Base-by-base conservation (phyloP, 2,329 filamentous ascomycete genomes). In the Tolypocladium tundrense region DNA sequence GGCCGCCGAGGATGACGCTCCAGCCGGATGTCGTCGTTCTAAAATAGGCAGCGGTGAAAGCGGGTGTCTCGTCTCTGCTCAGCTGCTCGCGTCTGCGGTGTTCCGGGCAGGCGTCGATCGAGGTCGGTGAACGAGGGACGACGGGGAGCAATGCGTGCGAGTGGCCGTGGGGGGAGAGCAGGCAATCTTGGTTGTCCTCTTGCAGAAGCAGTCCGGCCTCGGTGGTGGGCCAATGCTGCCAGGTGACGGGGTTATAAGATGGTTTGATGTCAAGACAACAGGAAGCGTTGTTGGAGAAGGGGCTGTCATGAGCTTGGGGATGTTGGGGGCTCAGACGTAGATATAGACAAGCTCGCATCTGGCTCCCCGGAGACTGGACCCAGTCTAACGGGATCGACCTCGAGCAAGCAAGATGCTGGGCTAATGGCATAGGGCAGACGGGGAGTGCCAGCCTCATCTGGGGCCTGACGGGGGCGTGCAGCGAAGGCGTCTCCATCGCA, bases 371-470 rank as follows among this genome's bases (percentile, higher is more conserved):
- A 54, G 53, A 58, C 51, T 19, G 57, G 59, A 57, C 57, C 55
- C 52, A 48, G 59, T 45, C 45, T 35, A 41, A 54, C 57, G 56
- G 61, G 59, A 60, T 60, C 57, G 59, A 40, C 59, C 53, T 57
- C 35, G 35, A 59, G 43, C 56, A 51, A 53, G 54, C 53, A 53
- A 55, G 16, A 57, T 50, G 58, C 57, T 56, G 27, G 39, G 53
- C 53, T 56, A 55, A 52, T 40, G 53, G 56, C 54, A 57, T 58
- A 59, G 59, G 60, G 60, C 57, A 59, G 57, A 59, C 41, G 54
- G 53, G 56, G 61, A 51, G 45, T 56, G 53, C 61, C 58, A 65
- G 59, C 59, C 61, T 64, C 62, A 60, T 61, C 62, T 55, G 58
- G 57, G 58, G 45, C 54, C 56, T 37, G 53, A 58, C 51, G 57